Conservation (phyloP, 2,329 filamentous ascomycete genomes). For the Sphaerostilbella broomeana region DNA sequence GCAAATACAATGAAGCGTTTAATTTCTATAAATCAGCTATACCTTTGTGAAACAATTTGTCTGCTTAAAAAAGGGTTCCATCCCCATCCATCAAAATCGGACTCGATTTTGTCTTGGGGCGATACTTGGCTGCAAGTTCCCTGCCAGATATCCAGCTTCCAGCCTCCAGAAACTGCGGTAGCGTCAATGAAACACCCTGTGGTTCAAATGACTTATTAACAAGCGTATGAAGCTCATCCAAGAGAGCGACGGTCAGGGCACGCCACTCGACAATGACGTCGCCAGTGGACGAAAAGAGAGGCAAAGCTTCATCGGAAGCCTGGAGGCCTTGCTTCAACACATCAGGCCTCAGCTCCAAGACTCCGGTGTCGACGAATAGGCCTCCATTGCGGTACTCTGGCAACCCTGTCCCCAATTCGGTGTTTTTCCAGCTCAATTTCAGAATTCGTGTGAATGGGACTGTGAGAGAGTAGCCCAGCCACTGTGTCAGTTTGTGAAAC, state of each 20-base stretch:
- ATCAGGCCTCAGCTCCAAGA: constrained; percentile 43
- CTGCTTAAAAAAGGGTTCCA: constrained; percentile 74
- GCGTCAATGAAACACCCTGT: constrained; percentile 31
- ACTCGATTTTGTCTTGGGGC: constrained; percentile 74
- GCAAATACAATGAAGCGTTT: not conserved
- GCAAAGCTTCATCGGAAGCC: constrained; percentile 37
- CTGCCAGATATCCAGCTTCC: constrained; percentile 61
- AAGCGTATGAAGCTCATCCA: constrained; percentile 43
- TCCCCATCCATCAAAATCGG: constrained; percentile 78
- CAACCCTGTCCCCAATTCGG: constrained; percentile 56
- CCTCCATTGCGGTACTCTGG: constrained; percentile 70
- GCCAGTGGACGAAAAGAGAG: constrained; percentile 46
- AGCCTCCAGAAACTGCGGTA: constrained; percentile 47
- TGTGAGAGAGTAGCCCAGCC: constrained; percentile 67
- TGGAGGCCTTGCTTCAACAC: constrained; percentile 36
- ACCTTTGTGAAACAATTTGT: no score
- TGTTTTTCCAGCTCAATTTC: constrained; percentile 44
- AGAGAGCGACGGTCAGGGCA: constrained; percentile 49
- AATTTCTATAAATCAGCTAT: not conserved
- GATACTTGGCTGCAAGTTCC: constrained; percentile 70
- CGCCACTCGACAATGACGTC: constrained; percentile 57
- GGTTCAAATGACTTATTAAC: constrained; percentile 32
- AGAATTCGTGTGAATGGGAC: constrained; percentile 53
- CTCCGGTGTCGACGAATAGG: constrained; percentile 55
- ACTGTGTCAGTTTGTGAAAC: constrained; percentile 62